These are phyloP conservation scores for Fragilaria crotonensis DNA, from an alignment of 108 stramenopile genomes.

Conservation along the genomic window DNA sequence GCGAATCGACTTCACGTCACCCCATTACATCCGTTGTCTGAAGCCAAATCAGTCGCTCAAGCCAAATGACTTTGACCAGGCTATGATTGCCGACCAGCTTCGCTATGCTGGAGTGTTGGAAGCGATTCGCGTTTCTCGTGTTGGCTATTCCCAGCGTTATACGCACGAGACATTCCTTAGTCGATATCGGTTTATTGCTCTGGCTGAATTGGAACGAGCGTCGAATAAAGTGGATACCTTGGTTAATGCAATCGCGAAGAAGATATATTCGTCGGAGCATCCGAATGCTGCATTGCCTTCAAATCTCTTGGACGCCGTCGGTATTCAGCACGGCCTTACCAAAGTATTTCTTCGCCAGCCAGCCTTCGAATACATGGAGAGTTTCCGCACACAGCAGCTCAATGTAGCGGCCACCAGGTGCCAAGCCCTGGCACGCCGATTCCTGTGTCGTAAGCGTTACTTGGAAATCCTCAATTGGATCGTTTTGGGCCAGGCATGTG, in stretches of 20 bases:
- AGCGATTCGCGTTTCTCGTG: conserved; percentile 95
- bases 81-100: conserved; percentile 86
- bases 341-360: conserved; percentile 80
- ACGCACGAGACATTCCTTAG: conserved; percentile 78
- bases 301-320: conserved; percentile 18
- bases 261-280: neutral
- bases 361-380: conserved; percentile 77
- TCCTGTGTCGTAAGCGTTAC: neutral
- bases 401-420: conserved; percentile 37
- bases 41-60: conserved; percentile 93
- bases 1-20: conserved; percentile 86
- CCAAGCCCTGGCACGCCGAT: conserved; percentile 33
- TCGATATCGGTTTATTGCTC: conserved; percentile 35
- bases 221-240: neutral
- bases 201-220: neutral
- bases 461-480: neutral
- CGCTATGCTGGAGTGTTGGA: conserved; percentile 96
- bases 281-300: neutral
- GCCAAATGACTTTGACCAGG: conserved; percentile 58
- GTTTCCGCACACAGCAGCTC: conserved; percentile 34
- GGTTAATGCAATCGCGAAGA: neutral
- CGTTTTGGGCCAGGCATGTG: conserved; percentile 1
- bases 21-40: conserved; percentile 98
- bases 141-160: conserved; percentile 94
- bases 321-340: conserved; percentile 79